Evolutionary conservation across 2,329 filamentous ascomycete species (phyloP), one percentile per base, ranked within the genome.

Genomic region (Chaetomiaceae sp.): DNA sequence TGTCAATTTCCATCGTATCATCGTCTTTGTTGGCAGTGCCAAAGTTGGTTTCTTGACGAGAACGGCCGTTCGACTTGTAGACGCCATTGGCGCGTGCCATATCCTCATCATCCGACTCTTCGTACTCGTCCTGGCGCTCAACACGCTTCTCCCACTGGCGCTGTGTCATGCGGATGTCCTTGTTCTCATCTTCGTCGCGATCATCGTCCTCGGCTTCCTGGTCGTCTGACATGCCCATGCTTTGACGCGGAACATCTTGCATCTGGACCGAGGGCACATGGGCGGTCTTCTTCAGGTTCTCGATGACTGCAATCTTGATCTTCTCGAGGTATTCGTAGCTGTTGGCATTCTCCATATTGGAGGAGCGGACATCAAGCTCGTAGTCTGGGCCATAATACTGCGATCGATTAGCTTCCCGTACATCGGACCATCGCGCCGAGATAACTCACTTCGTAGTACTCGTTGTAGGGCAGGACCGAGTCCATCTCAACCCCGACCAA

Each of bases 311-410:
- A 57, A 86, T 81, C 55, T 91, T 87, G 63, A 96, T 87, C 64
- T 86, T 87, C 38, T 90, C 84, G 3, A 96, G 77, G 60, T 95
- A 92, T 49, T 90, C 84, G 47, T 82, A 78, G 51, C 89, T 87
- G 66, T 96, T 95, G 38, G 90, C 87, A 64, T 96, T 97, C 65
- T 95, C 90, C 74, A 94, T 89, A 57, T 90, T 92, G 11, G 86
- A 88, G 1, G 95, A 79, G 25, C 89, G 85, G 1, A 96, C 94
- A 68, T 96, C 94, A 6, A 99, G 80, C 57, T 90, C 86, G 64
- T 92, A 95, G 63, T 95, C 90, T 6, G 88, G 88, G 13, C 88
- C 89, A 68, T 97, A 99, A 66, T 96, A 95, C 78, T 94, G 73
- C 3, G 18, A 75, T 56, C 18, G 48, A 62, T 60, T 43, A 60